phyloP scores from a whole-genome alignment of 1,284 basidiomycete species.

The Moesziomyces antarcticus region DNA sequence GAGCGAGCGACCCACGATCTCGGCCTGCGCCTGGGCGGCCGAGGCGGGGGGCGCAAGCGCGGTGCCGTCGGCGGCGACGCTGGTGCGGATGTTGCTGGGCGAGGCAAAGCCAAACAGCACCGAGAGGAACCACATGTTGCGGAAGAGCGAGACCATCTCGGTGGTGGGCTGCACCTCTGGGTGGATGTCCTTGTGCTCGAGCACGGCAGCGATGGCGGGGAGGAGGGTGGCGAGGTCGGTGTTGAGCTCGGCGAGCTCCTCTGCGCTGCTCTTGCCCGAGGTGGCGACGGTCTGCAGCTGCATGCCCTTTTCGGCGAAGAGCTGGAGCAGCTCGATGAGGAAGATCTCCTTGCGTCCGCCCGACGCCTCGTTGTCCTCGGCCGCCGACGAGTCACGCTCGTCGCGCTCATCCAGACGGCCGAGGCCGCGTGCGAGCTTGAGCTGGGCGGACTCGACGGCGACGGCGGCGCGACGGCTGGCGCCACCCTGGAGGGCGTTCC shows the following conservation, averaged over 20 bases:
- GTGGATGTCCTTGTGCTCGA: constrained; percentile 80
- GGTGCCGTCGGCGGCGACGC: constrained; percentile 15
- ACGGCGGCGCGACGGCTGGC: constrained; percentile 43
- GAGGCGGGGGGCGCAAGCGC: constrained; percentile 58
- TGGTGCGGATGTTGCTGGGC: constrained; percentile 29
- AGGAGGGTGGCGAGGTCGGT: constrained; percentile 72
- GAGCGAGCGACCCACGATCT: constrained; percentile 73
- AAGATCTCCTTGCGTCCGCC: constrained; percentile 71
- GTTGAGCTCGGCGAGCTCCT: constrained; percentile 59
- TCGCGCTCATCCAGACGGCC: constrained; percentile 43
- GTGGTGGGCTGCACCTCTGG: constrained; percentile 74
- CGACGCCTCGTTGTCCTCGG: constrained; percentile 83
- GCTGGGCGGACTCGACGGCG: constrained; percentile 66
- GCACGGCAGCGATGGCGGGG: constrained; percentile 87
- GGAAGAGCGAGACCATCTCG: constrained; percentile 83
- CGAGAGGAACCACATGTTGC: constrained; percentile 94
- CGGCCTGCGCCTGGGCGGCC: constrained; percentile 78
- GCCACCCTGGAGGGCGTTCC: constrained; percentile 72
- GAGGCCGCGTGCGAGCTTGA: constrained; percentile 54
- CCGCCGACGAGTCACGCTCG: constrained; percentile 71
- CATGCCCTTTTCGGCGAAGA: constrained; percentile 91
- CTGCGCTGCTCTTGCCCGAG: constrained; percentile 64
- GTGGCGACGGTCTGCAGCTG: constrained; percentile 84
- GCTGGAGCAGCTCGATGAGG: constrained; percentile 82
- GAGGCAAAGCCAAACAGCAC: constrained; percentile 78